Conservation (phyloP, 2,329 filamentous ascomycete genomes). For the Exophiala sp. region DNA sequence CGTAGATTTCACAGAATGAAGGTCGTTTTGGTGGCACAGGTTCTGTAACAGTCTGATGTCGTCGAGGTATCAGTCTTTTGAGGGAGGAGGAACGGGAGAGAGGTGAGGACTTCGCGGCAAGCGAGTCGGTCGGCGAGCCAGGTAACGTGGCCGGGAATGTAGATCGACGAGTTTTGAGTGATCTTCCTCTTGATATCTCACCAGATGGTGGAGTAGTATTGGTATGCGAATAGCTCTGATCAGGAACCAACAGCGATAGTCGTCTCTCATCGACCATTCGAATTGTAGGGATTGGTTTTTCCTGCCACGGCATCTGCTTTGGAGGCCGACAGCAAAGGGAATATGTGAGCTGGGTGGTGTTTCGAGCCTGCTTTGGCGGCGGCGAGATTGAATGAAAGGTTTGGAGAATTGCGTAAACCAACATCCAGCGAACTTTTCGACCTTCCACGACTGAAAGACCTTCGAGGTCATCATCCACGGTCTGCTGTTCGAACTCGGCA, state of each 20-base stretch:
- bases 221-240: constrained; percentile 23
- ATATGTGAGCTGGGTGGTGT: constrained; percentile 57
- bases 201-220: constrained; percentile 15
- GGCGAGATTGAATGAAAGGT: constrained; percentile 64
- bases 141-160: constrained; percentile 18
- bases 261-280: neutral
- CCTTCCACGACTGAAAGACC: constrained; percentile 62
- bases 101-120: constrained; percentile 17
- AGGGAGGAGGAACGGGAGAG: constrained; percentile 21
- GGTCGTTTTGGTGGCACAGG: constrained; percentile 17
- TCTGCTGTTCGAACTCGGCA: constrained; percentile 64
- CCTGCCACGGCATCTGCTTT: constrained; percentile 22
- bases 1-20: constrained; percentile 26
- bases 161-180: constrained; percentile 13
- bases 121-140: constrained; percentile 7
- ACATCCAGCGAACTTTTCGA: constrained; percentile 73
- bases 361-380: constrained; percentile 59
- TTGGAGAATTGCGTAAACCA: constrained; percentile 71
- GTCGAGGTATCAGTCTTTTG: constrained; percentile 17
- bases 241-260: constrained; percentile 9
- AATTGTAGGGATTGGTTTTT: neutral
- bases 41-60: neutral
- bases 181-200: constrained; percentile 12
- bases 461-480: constrained; percentile 54
- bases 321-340: constrained; percentile 49